phyloP scores from a whole-genome alignment of 441 rosid genomes.

The Kokia cookei region DNA sequence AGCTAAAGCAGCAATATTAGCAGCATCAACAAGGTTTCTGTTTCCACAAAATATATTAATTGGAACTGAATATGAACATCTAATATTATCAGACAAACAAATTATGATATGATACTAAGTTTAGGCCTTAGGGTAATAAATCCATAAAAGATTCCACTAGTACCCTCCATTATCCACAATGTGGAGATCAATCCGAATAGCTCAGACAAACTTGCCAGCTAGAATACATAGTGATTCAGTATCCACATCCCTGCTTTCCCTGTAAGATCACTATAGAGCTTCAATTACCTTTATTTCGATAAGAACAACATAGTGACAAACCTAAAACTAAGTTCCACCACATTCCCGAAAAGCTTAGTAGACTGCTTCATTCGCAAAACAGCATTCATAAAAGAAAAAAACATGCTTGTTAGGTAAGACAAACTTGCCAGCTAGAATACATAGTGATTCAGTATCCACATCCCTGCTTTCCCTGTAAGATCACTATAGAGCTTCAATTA shows the following conservation, averaged over 20 bases:
- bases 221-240: conserved; percentile 89
- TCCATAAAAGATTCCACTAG: conserved; percentile 8
- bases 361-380: background rate
- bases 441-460: conserved; percentile 90
- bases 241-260: conserved; percentile 97
- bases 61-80: background rate
- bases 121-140: background rate
- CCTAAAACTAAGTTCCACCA: background rate
- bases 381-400: background rate
- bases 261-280: conserved; percentile 27
- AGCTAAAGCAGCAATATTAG: conserved; percentile 92
- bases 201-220: conserved; percentile 92
- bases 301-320: conserved; percentile 1
- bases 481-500: conserved; percentile 5
- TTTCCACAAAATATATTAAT: conserved; percentile 4
- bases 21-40: conserved; percentile 96
- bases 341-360: background rate
- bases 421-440: conserved; percentile 80
- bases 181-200: conserved; percentile 89
- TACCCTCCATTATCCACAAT: conserved; percentile 97
- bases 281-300: background rate
- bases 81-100: conserved; percentile 4
- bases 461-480: conserved; percentile 92
- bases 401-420: conserved; percentile 35
- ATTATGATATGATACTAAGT: background rate